Percentiles rank a stretch among this genome's conserved stretches.
phyloP scores from a whole-genome alignment of 441 rosid species.

The Aleurites moluccanus region DNA sequence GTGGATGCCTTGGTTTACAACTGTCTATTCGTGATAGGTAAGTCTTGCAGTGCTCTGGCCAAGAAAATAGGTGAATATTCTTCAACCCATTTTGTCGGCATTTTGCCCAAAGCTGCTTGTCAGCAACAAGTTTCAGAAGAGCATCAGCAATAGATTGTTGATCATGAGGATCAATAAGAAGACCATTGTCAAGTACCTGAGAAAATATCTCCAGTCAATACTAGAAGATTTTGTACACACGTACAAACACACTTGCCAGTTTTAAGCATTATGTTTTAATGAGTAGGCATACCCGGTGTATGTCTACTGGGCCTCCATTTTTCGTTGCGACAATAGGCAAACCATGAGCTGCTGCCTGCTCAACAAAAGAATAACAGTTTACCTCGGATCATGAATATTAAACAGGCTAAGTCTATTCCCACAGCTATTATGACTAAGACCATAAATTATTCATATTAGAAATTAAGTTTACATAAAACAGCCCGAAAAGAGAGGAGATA shows the following conservation, averaged over 20 bases:
- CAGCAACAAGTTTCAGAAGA: slow-evolving; percentile 87
- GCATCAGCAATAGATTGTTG: slow-evolving; percentile 86
- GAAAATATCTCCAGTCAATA: slow-evolving; percentile 7
- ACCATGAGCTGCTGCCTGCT: slow-evolving; percentile 93
- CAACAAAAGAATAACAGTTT: slow-evolving; percentile 17
- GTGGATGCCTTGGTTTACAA: slow-evolving; percentile 88
- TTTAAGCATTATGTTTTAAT: not conserved
- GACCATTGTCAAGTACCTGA: slow-evolving; percentile 89
- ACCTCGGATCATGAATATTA: not conserved
- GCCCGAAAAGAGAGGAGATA: not conserved
- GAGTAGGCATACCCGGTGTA: slow-evolving; percentile 49
- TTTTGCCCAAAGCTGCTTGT: slow-evolving; percentile 85
- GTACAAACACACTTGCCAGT: not conserved
- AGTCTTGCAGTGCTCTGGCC: slow-evolving; percentile 94
- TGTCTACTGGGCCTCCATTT: slow-evolving; percentile 97
- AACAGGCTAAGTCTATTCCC: slow-evolving; percentile 1
- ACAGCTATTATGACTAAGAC: not conserved
- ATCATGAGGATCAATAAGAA: slow-evolving; percentile 90
- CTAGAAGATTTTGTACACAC: not conserved
- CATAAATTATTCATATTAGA: not conserved
- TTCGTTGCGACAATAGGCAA: slow-evolving; percentile 88
- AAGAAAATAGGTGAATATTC: slow-evolving; percentile 81
- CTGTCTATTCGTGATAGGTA: slow-evolving; percentile 77
- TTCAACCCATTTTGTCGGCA: slow-evolving; percentile 87
- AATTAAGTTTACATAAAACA: not conserved